A percentile compares a stretch with the other conserved stretches of the same genome.
Conservation (phyloP, 352 stramenopile genomes). For the Achlya hypogyna region DNA sequence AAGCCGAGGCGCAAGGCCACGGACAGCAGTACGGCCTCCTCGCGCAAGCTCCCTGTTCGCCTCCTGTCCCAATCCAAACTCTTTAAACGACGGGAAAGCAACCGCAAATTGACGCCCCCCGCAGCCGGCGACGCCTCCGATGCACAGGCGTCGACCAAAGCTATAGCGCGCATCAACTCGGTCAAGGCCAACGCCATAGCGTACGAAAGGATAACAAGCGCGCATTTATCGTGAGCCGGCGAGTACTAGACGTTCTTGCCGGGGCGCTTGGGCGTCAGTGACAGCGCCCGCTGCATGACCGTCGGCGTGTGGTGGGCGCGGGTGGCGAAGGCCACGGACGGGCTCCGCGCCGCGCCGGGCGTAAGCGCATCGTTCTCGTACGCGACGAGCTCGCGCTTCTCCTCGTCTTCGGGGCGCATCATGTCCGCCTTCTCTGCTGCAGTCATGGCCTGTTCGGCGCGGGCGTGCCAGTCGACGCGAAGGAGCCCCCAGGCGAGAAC, state of each 20-base stretch:
- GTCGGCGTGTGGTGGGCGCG: conserved; percentile 13
- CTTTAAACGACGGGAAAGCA: too few species aligned
- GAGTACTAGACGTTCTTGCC: conserved; percentile 1
- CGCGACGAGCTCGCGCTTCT: conserved; percentile 6
- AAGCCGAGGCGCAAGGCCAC: not conserved
- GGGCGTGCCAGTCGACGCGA: conserved; percentile 17
- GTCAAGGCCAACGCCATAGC: not conserved
- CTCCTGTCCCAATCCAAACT: not conserved
- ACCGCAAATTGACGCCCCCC: not conserved
- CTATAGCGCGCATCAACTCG: not conserved
- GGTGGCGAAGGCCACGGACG: not conserved
- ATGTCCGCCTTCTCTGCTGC: conserved; percentile 10
- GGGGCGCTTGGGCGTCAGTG: conserved; percentile 5
- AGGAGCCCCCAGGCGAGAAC: conserved; percentile 7
- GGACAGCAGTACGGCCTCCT: not conserved
- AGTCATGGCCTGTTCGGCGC: conserved; percentile 16
- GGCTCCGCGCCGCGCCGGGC: conserved; percentile 3
- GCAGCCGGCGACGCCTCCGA: not conserved
- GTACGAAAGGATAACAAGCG: not conserved
- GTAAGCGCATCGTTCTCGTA: conserved; percentile 15
- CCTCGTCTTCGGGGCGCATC: conserved; percentile 10
- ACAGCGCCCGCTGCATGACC: conserved; percentile 12
- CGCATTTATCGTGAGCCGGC: not conserved
- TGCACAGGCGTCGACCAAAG: not conserved
- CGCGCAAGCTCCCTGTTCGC: not conserved